These are phyloP conservation scores for Solanum piurae DNA, from an alignment of 257 asterid species.

Conservation along the genomic window DNA sequence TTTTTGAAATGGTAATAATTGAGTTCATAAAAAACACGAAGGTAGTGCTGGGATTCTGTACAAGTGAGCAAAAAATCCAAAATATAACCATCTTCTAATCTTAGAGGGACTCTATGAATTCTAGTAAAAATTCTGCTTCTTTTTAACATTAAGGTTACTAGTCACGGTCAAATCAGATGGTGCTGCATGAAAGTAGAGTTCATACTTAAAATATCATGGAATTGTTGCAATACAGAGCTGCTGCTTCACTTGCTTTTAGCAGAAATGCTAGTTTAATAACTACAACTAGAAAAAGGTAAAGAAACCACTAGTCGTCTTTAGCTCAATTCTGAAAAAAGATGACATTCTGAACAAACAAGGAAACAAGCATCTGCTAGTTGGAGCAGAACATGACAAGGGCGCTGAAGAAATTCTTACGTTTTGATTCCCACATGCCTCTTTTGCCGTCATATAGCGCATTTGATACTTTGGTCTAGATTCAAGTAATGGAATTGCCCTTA, in stretches of 20 bases:
- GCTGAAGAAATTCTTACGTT: conserved; percentile 38
- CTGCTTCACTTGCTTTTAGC: background rate
- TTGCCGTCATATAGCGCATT: conserved; percentile 89
- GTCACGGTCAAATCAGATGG: background rate
- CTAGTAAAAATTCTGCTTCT: background rate
- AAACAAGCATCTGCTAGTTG: background rate
- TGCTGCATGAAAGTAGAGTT: background rate
- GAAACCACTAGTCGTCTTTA: background rate
- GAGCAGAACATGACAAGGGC: background rate
- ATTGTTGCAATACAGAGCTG: background rate
- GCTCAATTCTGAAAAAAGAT: background rate
- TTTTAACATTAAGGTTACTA: background rate
- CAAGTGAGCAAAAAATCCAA: background rate
- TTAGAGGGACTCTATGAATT: background rate
- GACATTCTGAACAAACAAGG: background rate
- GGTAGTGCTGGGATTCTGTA: background rate
- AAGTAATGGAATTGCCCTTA: conserved; percentile 77
- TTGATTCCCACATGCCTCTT: conserved; percentile 84
- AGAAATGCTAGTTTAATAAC: background rate
- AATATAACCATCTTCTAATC: background rate
- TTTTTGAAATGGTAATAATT: background rate
- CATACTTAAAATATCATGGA: background rate
- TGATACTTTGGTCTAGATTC: conserved; percentile 96
- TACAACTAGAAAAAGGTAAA: background rate
- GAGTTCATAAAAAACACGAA: background rate